Evolutionary conservation across 2,329 filamentous ascomycete genomes (phyloP), one percentile per base, ranked within the genome.

Genomic region (Zymoseptoria pseudotritici): DNA sequence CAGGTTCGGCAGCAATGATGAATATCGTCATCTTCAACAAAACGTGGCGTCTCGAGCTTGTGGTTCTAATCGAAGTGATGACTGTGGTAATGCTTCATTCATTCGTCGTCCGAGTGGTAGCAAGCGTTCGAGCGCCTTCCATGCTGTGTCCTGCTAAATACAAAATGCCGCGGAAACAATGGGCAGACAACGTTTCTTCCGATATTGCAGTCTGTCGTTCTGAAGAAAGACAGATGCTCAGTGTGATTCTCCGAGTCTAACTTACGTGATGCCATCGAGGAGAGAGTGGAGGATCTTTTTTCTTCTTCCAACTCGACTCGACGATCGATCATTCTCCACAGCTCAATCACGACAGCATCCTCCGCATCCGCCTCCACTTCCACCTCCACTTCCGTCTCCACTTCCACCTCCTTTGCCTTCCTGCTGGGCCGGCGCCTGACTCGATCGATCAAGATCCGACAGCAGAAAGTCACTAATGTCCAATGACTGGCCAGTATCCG

Each of bases 381-480:
- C 53, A 13, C 50, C 56, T 19, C 53, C 59, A 29, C 19, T 49
- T n/a, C 22, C 53, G 19, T 42, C 56, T 19, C 53, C 59, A 29
- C 29, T 31, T 53, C 26, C 58, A 20, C 11, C 54, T n/a, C 22
- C 53, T 29, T 24, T 49, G 17, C 24, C 46, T 11, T 29, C 54
- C 29, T 52, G 2, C 10, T 31, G n/a, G 31, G 24, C 49, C 20
- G 53, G n/a, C 19, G 51, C 51, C 26, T 26, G 31, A 42, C 50
- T 36, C 36, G 31, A 36, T 22, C 13, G 58, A n/a, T 66, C 61
- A 21, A 67, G 58, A 26, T 70, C 67, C 19, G 64, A 60, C 42
- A 63, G 57, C 31, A 70, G 52, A 29, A 65, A 67, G 4, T 70
- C 66, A 49, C 58, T 64, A 4, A 70, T 57, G 46, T 70, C 63